Percentiles rank a stretch among this genome's conserved stretches.
These are phyloP conservation scores for Heteromeles arbutifolia DNA, from an alignment of 306 rosid species.

Conservation along the genomic window DNA sequence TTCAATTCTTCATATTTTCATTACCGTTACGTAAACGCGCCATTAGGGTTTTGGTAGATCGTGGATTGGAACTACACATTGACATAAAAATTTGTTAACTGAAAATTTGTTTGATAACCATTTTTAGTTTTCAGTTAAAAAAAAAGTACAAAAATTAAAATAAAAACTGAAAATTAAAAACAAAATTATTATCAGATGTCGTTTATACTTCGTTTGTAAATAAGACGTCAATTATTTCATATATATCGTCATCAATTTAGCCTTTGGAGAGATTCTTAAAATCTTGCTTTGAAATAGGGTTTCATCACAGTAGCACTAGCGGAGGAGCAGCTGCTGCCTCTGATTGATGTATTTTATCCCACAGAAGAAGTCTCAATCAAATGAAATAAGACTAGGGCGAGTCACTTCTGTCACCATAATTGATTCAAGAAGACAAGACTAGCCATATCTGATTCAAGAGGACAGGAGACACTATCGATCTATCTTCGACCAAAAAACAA, in stretches of 20 bases:
- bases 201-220: not conserved
- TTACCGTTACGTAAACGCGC: no score
- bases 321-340: not conserved
- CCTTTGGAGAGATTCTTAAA: not conserved
- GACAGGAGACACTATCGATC: not conserved
- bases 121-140: no score
- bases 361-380: not conserved
- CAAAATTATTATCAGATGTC: not conserved
- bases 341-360: not conserved
- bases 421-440: not conserved
- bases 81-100: no score
- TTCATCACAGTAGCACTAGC: not conserved
- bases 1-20: no score
- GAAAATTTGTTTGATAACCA: not conserved
- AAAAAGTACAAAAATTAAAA: no score
- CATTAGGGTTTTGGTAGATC: not conserved
- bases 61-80: not conserved
- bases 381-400: not conserved
- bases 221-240: no score
- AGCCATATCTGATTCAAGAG: not conserved
- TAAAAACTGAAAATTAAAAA: no score
- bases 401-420: constrained; percentile 2
- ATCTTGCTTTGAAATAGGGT: not conserved
- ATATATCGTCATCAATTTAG: no score
- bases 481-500: no score